A percentile compares a stretch with the other conserved stretches of the same genome.
Evolutionary conservation across 2,329 filamentous ascomycete genomes (phyloP).

Genomic region (Neoscytalidium dimidiatum): DNA sequence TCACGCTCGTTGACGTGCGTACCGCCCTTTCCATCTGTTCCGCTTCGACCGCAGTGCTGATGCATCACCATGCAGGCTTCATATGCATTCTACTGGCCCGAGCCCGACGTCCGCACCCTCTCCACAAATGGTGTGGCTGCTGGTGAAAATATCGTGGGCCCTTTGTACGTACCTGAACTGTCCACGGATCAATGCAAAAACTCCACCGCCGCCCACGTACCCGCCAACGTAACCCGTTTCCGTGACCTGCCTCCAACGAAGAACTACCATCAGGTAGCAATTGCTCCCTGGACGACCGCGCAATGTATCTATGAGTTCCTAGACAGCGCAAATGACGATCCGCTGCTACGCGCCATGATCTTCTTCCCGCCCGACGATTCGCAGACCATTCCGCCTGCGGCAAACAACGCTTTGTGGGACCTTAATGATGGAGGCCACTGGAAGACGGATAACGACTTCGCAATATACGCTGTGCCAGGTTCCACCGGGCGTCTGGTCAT

Average conservation of each 20-base stretch:
- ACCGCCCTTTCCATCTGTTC: not conserved
- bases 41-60: not conserved
- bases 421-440: constrained; percentile 70
- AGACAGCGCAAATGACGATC: constrained; percentile 58
- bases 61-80: constrained; percentile 18
- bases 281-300: constrained; percentile 82
- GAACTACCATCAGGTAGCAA: constrained; percentile 73
- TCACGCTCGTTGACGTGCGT: constrained; percentile 16
- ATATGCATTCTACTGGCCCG: constrained; percentile 37
- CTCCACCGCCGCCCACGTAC: constrained; percentile 66
- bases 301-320: constrained; percentile 76
- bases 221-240: constrained; percentile 72
- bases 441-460: constrained; percentile 70
- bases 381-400: constrained; percentile 59
- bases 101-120: constrained; percentile 71
- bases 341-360: constrained; percentile 60
- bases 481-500: constrained; percentile 68
- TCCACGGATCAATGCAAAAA: constrained; percentile 63
- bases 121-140: constrained; percentile 65
- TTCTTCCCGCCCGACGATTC: constrained; percentile 48
- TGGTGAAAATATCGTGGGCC: constrained; percentile 68
- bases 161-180: constrained; percentile 83
- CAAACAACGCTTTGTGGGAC: constrained; percentile 68
- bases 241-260: constrained; percentile 63
- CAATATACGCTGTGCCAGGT: constrained; percentile 80